Conservation (phyloP, 495 filamentous ascomycete genomes). For the Trichoderma virens region DNA sequence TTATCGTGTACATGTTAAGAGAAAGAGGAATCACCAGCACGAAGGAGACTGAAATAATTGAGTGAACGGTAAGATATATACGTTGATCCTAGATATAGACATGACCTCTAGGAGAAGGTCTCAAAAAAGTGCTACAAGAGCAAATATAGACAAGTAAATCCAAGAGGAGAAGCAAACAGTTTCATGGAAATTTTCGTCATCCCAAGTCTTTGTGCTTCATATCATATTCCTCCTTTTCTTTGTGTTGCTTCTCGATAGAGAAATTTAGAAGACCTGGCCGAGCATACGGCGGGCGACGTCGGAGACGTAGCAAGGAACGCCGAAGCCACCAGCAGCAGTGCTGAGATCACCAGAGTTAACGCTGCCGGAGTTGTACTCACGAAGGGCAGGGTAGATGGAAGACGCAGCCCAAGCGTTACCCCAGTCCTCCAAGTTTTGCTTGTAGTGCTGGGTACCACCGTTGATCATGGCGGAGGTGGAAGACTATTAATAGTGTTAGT, state of each 20-base stretch:
- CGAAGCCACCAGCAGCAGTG: constrained; percentile 26
- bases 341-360: constrained; percentile 30
- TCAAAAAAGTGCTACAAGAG: not conserved
- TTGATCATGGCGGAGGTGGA: constrained; percentile 32
- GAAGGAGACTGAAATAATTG: not conserved
- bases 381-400: constrained; percentile 33
- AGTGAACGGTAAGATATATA: not conserved
- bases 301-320: constrained; percentile 25
- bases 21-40: no score
- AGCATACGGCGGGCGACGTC: constrained; percentile 32
- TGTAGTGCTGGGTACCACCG: constrained; percentile 30
- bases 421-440: constrained; percentile 25
- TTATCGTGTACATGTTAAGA: no score
- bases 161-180: not conserved
- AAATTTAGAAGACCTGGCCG: constrained; percentile 20
- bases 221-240: not conserved
- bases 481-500: constrained; percentile 17
- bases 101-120: not conserved
- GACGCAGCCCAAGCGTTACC: constrained; percentile 23
- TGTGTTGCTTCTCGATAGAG: not conserved
- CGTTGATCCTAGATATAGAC: not conserved
- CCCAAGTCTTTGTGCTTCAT: not conserved
- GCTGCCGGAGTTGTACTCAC: constrained; percentile 35
- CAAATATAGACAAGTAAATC: not conserved
- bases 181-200: not conserved